Evolutionary conservation across 2,329 filamentous ascomycete genomes (phyloP), one percentile per base, ranked within the genome.

Genomic region (Colletotrichum eremochloae): DNA sequence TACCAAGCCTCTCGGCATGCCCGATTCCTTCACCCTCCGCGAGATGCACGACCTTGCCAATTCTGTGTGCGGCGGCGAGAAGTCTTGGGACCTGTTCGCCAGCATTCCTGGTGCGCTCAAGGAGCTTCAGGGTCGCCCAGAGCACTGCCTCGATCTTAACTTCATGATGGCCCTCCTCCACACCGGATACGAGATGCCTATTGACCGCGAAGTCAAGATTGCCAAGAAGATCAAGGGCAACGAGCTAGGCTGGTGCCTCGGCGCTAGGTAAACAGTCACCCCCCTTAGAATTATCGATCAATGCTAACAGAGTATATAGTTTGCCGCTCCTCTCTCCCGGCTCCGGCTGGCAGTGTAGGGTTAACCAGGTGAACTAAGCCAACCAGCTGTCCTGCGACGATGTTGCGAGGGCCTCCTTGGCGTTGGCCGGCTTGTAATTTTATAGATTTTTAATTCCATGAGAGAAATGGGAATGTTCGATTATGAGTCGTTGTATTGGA

Each of bases 221-320:
- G 96, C 96, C 72, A 99, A 99, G 93, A 97, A 98, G 88, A 97
- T 99, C 80, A 96, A 97, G 86, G 92, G 91, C 68, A 98, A 98
- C 82, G 97, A 99, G 85, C 85, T 99, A 78, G 96, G 96, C 50
- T 99, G 96, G 96, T 98, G 96, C 85, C 87, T 99, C 79, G 96
- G 96, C 82, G 96, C 96, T 75, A 97, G 94, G 94, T 96, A 86
- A 85, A 92, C 79, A 68, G 38, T n/a, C 20, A 5, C 31, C 3
- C 50, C 50, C 33, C 67, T 48, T 33, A 36, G n/a, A 46, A 56
- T 58, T 66, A 42, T 36, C 29, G 1, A 42, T 63, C 18, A 63
- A 52, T 78, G 75, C 83, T 88, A 83, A 87, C 77, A 42, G 8
- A 66, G 56, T n/a, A 53, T 67, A 29, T 72, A 97, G 95, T 88